Base-by-base conservation (phyloP, 768 basidiomycete species). In the Kwoniella heveanensis region DNA sequence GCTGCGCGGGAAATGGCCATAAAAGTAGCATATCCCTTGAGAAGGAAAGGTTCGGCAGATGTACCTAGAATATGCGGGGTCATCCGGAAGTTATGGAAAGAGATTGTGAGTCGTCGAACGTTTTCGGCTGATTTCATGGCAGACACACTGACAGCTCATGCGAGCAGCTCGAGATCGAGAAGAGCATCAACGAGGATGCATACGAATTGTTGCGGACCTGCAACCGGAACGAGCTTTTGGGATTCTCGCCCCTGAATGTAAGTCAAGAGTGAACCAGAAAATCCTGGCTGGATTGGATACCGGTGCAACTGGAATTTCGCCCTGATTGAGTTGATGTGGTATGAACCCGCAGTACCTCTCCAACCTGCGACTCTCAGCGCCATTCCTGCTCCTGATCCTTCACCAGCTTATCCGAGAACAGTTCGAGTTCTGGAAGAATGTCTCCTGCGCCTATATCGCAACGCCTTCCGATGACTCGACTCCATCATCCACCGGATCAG, bases 211-310 rank as follows among this genome's bases (percentile, higher is more conserved):
- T 72, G 1, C 47, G 25, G 5, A 27, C 30, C 2, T 65, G 58
- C 27, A 46, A 54, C 4, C 39, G 36, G 22, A 55, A 67, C 15
- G 54, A 54, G 22, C 12, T 68, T 24, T 19, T 68, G 13, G 69
- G 68, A 3, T 73, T 73, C 48, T 73, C 71, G 12, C 71, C 71
- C 26, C 13, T 73, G 37, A 71, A 68, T 36, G 67, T 66, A 26
- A 56, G 69, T 56, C n/a, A n/a, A n/a, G n/a, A n/a, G n/a, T n/a
- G n/a, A n/a, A n/a, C n/a, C n/a, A n/a, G n/a, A n/a, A n/a, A n/a
- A n/a, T n/a, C n/a, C n/a, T n/a, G n/a, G n/a, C n/a, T n/a, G n/a
- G n/a, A n/a, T n/a, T n/a, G n/a, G n/a, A n/a, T n/a, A n/a, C n/a
- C n/a, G n/a, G n/a, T n/a, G n/a, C n/a, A n/a, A n/a, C n/a, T n/a